Evolutionary conservation across 352 stramenopile species (phyloP).

Genomic region (Pythium oligandrum): DNA sequence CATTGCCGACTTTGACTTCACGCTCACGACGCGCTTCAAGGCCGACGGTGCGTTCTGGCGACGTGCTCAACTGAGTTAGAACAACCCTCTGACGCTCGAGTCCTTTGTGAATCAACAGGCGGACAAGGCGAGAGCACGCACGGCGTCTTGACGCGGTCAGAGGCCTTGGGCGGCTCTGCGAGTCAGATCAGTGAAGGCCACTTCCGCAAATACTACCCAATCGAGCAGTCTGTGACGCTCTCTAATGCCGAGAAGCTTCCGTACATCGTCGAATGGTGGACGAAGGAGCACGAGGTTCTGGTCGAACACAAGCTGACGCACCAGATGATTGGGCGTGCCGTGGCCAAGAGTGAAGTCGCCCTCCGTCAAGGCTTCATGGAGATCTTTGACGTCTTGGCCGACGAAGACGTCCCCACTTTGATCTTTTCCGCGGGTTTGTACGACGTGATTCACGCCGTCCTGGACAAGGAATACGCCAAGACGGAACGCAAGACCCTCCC

Average conservation of each 20-base stretch:
- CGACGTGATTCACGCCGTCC: conserved; percentile 67
- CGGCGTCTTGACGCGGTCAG: conserved; percentile 23
- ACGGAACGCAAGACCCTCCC: conserved; percentile 20
- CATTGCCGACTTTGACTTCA: conserved; percentile 77
- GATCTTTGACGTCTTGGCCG: conserved; percentile 50
- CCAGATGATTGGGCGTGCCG: conserved; percentile 30
- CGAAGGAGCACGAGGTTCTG: conserved; percentile 41
- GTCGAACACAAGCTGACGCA: conserved; percentile 50
- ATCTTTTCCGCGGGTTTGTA: conserved; percentile 73
- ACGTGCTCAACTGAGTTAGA: background rate
- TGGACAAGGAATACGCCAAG: conserved; percentile 58
- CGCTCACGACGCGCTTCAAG: conserved; percentile 49
- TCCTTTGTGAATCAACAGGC: background rate
- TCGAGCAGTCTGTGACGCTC: conserved; percentile 56
- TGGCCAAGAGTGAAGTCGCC: conserved; percentile 38
- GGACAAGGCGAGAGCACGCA: conserved; percentile 10
- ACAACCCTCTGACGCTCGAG: background rate
- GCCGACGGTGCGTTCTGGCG: conserved; percentile 9
- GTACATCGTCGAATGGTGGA: conserved; percentile 73
- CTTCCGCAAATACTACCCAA: conserved; percentile 64
- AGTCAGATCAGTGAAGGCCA: conserved; percentile 29
- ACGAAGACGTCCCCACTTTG: conserved; percentile 58
- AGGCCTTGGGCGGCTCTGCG: conserved; percentile 19
- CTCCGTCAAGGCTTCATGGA: conserved; percentile 59
- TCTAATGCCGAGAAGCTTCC: conserved; percentile 57